These are phyloP conservation scores for Linum lewisii DNA, from an alignment of 345 rosid genomes.

Conservation along the genomic window DNA sequence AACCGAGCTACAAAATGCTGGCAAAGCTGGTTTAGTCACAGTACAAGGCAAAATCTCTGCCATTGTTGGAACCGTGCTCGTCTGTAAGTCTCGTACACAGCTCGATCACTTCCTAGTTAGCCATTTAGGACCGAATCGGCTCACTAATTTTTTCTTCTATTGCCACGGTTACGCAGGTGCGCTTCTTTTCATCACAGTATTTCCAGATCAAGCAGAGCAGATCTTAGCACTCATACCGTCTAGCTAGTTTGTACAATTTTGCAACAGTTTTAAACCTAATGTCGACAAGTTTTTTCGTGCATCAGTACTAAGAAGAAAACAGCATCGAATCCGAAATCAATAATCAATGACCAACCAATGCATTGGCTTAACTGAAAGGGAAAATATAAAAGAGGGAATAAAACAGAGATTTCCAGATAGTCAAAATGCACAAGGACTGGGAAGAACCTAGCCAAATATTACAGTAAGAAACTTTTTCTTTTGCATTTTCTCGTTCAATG, in stretches of 20 bases:
- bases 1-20: slow-evolving; percentile 67
- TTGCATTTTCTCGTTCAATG: background rate
- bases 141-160: background rate
- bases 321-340: background rate
- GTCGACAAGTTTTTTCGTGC: background rate
- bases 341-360: background rate
- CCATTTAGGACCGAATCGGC: background rate
- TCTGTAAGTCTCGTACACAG: slow-evolving; percentile 45
- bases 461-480: background rate
- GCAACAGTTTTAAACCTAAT: background rate
- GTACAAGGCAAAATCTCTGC: slow-evolving; percentile 92
- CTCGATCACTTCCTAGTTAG: background rate
- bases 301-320: background rate
- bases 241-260: slow-evolving; percentile 3
- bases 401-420: background rate
- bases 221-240: slow-evolving; percentile 40
- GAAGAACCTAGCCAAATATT: background rate
- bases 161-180: slow-evolving; percentile 46
- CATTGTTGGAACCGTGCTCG: slow-evolving; percentile 78
- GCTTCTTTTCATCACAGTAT: slow-evolving; percentile 67
- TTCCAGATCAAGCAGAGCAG: slow-evolving; percentile 81
- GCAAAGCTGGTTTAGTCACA: slow-evolving; percentile 84
- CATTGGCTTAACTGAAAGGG: background rate
- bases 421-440: background rate
- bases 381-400: too few relatives aligned